Evolutionary conservation across 352 stramenopile genomes (phyloP).

Genomic region (Nothophytophthora sp.): DNA sequence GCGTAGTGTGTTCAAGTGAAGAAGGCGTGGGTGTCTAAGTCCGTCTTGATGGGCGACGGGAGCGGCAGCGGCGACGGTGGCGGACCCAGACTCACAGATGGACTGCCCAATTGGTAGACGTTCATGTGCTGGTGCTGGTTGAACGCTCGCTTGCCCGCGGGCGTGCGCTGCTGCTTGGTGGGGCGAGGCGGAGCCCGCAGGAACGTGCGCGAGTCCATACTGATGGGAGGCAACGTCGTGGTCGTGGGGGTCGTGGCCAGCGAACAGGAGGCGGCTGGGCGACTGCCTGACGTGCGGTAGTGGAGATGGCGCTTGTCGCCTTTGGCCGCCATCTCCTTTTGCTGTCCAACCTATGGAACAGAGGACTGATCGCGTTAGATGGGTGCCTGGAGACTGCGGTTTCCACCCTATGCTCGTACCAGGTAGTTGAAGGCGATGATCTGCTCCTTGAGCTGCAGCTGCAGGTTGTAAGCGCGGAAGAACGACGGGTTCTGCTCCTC

Average conservation of each 20-base stretch:
- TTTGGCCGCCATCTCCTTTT: constrained; percentile 72
- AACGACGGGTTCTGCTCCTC: constrained; percentile 91
- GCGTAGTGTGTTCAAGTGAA: constrained; percentile 66
- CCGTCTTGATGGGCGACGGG: constrained; percentile 83
- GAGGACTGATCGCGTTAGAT: constrained; percentile 4
- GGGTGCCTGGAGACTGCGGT: background rate
- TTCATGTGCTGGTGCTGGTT: constrained; percentile 24
- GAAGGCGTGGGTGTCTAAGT: constrained; percentile 85
- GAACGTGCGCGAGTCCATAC: constrained; percentile 27
- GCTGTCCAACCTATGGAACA: constrained; percentile 51
- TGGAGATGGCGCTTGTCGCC: constrained; percentile 33
- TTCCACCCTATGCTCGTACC: constrained; percentile 34
- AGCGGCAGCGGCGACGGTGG: constrained; percentile 55
- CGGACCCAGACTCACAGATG: constrained; percentile 10
- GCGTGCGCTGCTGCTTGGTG: constrained; percentile 24
- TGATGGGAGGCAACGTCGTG: constrained; percentile 34
- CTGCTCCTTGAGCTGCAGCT: constrained; percentile 90
- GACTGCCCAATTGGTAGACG: constrained; percentile 22
- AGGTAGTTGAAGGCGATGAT: constrained; percentile 93
- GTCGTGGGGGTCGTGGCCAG: constrained; percentile 17
- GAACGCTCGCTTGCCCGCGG: constrained; percentile 19
- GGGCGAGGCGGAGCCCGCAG: constrained; percentile 27
- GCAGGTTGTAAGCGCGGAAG: constrained; percentile 84
- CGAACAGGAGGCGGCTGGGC: constrained; percentile 11
- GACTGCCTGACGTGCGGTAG: constrained; percentile 17